Conservation (phyloP, 371 early-diverging fungal species). For the Scutellospora calospora region DNA sequence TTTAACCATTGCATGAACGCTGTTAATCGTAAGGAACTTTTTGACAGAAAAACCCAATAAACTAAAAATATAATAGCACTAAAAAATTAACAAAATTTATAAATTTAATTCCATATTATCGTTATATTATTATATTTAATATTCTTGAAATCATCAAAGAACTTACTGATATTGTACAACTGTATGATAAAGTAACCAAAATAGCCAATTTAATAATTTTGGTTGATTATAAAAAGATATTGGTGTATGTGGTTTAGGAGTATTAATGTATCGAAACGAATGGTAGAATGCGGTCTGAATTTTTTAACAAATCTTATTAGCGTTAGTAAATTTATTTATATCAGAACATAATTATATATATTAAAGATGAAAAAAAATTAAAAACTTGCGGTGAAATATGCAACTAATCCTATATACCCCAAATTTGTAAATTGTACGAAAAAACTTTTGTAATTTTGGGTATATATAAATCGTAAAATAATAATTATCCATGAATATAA, state of each 20-base stretch:
- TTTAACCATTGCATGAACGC: constrained; percentile 19
- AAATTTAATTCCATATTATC: not conserved
- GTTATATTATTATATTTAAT: too few relatives aligned
- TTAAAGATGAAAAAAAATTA: too few relatives aligned
- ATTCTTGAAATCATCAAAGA: not conserved
- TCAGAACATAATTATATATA: too few relatives aligned
- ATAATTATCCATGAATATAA: constrained; percentile 9
- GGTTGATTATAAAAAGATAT: not conserved
- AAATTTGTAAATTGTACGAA: constrained; percentile 7
- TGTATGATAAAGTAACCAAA: constrained; percentile 37
- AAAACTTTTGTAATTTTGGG: not conserved
- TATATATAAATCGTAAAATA: not conserved
- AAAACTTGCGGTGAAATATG: constrained; percentile 31
- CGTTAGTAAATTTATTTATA: too few relatives aligned
- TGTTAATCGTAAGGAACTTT: not conserved
- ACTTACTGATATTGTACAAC: constrained; percentile 3
- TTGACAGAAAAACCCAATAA: constrained; percentile 23
- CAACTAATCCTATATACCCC: constrained; percentile 15
- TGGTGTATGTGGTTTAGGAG: not conserved
- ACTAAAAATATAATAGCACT: not conserved
- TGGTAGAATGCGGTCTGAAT: not conserved
- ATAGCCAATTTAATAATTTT: constrained; percentile 7
- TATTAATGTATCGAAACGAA: constrained; percentile 8
- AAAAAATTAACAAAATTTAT: not conserved
- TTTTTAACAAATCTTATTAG: too few relatives aligned